Evolutionary conservation across 805 yeast genomes (phyloP).

Genomic region (Candida yuanshanica): DNA sequence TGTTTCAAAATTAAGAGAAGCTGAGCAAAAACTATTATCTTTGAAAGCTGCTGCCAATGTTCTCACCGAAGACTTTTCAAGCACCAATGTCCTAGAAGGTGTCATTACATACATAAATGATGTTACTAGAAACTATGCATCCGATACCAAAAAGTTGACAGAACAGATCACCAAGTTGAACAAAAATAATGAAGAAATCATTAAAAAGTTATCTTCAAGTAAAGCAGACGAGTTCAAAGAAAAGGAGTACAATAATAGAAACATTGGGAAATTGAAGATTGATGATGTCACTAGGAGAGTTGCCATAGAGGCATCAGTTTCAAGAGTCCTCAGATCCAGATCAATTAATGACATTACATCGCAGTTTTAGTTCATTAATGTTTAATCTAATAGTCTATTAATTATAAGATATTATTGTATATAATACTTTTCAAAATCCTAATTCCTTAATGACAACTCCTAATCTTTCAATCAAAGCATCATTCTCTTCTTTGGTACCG

Average conservation of each 20-base stretch:
- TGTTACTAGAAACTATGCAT: constrained; percentile 14
- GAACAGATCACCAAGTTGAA: constrained; percentile 17
- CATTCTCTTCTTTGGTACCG: constrained; percentile 78
- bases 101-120: constrained; percentile 13
- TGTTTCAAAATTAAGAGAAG: constrained; percentile 10
- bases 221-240: constrained; percentile 4
- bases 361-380: constrained; percentile 4
- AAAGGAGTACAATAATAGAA: constrained; percentile 7
- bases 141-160: constrained; percentile 16
- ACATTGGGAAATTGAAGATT: constrained; percentile 13
- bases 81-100: constrained; percentile 9
- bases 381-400: neutral
- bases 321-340: constrained; percentile 5
- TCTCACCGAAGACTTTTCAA: constrained; percentile 7
- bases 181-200: constrained; percentile 14
- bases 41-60: constrained; percentile 17
- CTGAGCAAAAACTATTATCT: constrained; percentile 14
- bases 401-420: neutral
- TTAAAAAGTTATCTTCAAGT: constrained; percentile 7
- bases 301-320: constrained; percentile 3
- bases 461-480: constrained; percentile 46
- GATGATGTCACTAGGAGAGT: constrained; percentile 10
- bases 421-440: neutral
- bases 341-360: constrained; percentile 10
- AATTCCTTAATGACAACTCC: constrained; percentile 25